phyloP scores from a whole-genome alignment of 305 asterid genomes.

The Salvia sclarea region DNA sequence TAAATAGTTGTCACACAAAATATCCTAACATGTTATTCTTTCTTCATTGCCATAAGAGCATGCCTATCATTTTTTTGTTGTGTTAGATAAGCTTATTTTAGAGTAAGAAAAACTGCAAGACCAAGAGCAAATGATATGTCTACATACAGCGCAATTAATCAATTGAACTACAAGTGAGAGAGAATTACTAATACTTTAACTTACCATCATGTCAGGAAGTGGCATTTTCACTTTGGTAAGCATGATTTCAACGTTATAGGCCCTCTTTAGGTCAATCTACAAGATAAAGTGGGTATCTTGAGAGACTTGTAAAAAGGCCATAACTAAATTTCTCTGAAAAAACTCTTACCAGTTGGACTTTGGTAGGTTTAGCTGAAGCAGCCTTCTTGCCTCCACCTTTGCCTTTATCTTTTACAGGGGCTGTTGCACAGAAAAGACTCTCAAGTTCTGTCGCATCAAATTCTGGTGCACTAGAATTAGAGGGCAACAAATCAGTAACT shows the following conservation, averaged over 20 bases:
- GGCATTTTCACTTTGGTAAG: constrained; percentile 99
- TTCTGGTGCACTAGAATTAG: constrained; percentile 69
- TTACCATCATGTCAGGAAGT: constrained; percentile 99
- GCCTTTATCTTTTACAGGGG: constrained; percentile 59
- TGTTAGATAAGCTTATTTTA: too few species aligned
- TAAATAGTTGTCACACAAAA: background rate
- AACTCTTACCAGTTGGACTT: constrained; percentile 87
- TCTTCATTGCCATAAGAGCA: too few species aligned
- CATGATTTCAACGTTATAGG: constrained; percentile 94
- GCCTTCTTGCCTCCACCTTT: constrained; percentile 84
- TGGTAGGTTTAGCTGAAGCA: constrained; percentile 75
- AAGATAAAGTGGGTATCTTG: constrained; percentile 23
- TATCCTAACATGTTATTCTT: background rate
- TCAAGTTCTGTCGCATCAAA: constrained; percentile 90
- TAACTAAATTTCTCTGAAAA: too few species aligned
- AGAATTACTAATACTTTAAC: constrained; percentile 33
- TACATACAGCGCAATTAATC: too few species aligned
- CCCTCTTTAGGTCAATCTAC: constrained; percentile 95
- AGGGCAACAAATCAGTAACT: constrained; percentile 38
- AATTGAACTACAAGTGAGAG: background rate
- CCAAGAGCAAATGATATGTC: too few species aligned
- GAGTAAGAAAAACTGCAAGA: too few species aligned
- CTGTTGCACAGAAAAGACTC: constrained; percentile 82
- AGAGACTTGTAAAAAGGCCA: constrained; percentile 20
- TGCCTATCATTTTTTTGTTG: too few species aligned